Evolutionary conservation across 2,329 filamentous ascomycete genomes (phyloP).

Genomic region (Stagonosporopsis cucurbitacearum): DNA sequence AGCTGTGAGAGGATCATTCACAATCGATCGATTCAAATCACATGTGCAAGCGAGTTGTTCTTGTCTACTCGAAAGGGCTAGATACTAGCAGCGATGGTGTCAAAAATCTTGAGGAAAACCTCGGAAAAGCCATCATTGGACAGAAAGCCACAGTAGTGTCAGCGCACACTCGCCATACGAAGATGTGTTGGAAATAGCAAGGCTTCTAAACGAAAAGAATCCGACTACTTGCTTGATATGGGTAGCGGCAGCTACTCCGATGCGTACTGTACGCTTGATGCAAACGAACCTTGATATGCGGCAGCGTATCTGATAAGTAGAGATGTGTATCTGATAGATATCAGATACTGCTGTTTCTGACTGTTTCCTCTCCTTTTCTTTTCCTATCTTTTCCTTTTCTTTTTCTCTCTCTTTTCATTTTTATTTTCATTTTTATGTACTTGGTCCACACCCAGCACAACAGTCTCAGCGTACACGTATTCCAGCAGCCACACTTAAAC

Average conservation of each 20-base stretch:
- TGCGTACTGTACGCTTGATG: conserved; percentile 34
- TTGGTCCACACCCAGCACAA: no score
- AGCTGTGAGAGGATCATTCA: background rate
- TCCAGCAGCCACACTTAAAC: no score
- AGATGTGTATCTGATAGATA: no score
- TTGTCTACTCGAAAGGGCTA: conserved; percentile 32
- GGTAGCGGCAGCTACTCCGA: conserved; percentile 37
- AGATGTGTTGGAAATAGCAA: conserved; percentile 30
- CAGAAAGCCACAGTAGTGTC: conserved; percentile 30
- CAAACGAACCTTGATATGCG: conserved; percentile 24
- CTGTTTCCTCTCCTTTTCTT: no score
- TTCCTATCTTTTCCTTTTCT: no score
- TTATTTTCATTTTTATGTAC: no score
- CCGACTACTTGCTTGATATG: conserved; percentile 33
- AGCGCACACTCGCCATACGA: conserved; percentile 33
- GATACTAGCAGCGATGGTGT: conserved; percentile 26
- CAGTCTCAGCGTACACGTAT: no score
- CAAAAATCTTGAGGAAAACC: conserved; percentile 21
- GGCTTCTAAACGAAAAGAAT: conserved; percentile 21
- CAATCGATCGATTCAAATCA: background rate
- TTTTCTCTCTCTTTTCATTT: no score
- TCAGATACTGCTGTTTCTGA: no score
- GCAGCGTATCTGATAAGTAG: no score
- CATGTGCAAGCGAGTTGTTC: conserved; percentile 20
- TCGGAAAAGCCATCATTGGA: conserved; percentile 26